These are phyloP conservation scores for Penicillium odoratum DNA, from an alignment of 495 filamentous ascomycete genomes.

Conservation along the genomic window DNA sequence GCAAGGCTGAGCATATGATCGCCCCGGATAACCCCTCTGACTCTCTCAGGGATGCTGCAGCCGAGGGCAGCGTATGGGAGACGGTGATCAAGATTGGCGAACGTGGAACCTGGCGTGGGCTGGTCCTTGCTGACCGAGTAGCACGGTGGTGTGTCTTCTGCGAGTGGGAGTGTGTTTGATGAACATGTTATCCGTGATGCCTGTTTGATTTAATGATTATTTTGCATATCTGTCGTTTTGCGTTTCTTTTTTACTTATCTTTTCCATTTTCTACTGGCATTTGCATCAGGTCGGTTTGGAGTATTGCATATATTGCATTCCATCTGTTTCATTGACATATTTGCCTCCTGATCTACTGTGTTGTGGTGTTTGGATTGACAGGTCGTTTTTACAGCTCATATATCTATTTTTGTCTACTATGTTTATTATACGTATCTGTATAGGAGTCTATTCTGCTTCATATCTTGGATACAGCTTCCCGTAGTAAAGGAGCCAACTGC, in stretches of 20 bases:
- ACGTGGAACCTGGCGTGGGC: conserved; percentile 82
- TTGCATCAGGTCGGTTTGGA: conserved; percentile 29
- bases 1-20: conserved; percentile 75
- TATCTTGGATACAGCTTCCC: conserved; percentile 57
- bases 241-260: conserved; percentile 4
- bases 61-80: conserved; percentile 88
- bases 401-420: background rate
- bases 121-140: conserved; percentile 92
- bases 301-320: conserved; percentile 32
- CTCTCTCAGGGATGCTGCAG: conserved; percentile 52
- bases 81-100: conserved; percentile 98
- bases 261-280: conserved; percentile 24
- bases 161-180: conserved; percentile 79
- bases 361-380: conserved; percentile 17
- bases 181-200: background rate
- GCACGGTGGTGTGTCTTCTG: conserved; percentile 98
- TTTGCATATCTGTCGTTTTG: conserved; percentile 12
- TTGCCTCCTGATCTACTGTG: conserved; percentile 6
- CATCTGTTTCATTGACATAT: conserved; percentile 7
- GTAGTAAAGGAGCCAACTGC: conserved; percentile 82
- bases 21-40: conserved; percentile 44
- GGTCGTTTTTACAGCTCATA: conserved; percentile 1
- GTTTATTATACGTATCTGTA: background rate
- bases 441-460: background rate
- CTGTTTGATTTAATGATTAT: conserved; percentile 16